Evolutionary conservation across 306 rosid species (phyloP).

Genomic region (Casuarina equisetifolia): DNA sequence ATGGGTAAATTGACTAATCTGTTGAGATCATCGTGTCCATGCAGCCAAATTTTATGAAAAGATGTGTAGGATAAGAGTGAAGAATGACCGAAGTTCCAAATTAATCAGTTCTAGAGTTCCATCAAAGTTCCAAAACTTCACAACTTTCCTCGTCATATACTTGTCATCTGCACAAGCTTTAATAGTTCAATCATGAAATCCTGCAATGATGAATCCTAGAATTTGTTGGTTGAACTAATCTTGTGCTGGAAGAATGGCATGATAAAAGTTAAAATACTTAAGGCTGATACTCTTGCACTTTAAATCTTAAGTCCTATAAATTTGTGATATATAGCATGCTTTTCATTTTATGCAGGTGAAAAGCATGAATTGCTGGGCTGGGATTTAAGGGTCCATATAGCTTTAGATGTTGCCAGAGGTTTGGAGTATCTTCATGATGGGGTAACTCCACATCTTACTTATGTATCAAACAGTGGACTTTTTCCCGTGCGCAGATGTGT

Average conservation of each 20-base stretch:
- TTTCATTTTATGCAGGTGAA: conserved; percentile 46
- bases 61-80: background rate
- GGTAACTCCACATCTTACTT: conserved; percentile 48
- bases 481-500: background rate
- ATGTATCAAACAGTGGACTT: conserved; percentile 14
- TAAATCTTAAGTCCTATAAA: background rate
- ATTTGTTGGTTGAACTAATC: background rate
- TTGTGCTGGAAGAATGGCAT: background rate
- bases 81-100: background rate
- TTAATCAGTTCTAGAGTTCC: background rate
- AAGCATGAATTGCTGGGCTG: conserved; percentile 64
- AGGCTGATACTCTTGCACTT: conserved; percentile 9
- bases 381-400: conserved; percentile 86
- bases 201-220: background rate
- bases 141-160: background rate
- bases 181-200: conserved; percentile 4
- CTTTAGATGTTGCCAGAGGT: conserved; percentile 92
- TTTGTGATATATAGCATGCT: conserved; percentile 1
- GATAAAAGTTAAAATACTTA: background rate
- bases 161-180: background rate
- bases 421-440: conserved; percentile 99
- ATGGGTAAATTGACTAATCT: conserved; percentile 1
- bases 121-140: background rate
- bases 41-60: background rate
- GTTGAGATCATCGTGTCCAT: background rate